A percentile compares a stretch with the other conserved stretches of the same genome.
Conservation (phyloP, 345 rosid genomes). For the Rhodamnia rubescens region DNA sequence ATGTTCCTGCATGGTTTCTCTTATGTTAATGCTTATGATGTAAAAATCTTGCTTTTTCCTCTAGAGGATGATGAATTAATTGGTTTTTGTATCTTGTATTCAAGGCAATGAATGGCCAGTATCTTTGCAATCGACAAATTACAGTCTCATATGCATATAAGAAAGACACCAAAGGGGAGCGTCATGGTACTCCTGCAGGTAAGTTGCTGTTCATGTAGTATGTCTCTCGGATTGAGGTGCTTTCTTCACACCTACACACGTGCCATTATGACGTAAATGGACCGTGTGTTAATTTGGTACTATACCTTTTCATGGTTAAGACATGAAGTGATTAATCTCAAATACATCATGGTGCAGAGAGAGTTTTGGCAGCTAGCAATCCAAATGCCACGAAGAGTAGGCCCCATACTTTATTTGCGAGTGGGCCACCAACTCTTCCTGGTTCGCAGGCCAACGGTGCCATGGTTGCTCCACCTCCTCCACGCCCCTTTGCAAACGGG, state of each 20-base stretch:
- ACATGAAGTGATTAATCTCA: background rate
- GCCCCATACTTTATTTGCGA: constrained; percentile 92
- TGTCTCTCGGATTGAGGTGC: background rate
- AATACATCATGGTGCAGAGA: constrained; percentile 40
- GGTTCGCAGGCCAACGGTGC: constrained; percentile 52
- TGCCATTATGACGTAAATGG: background rate
- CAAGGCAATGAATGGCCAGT: constrained; percentile 96
- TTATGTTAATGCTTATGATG: background rate
- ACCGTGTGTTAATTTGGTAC: background rate
- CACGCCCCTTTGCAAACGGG: constrained; percentile 67
- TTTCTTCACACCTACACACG: background rate
- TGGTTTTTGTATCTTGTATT: background rate
- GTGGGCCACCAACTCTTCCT: constrained; percentile 69
- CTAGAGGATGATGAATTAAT: background rate
- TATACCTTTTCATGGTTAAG: background rate
- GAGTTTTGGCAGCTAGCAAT: constrained; percentile 95
- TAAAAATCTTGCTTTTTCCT: background rate
- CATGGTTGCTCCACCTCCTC: constrained; percentile 43
- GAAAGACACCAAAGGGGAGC: constrained; percentile 99
- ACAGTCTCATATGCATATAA: constrained; percentile 95
- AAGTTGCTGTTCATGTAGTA: constrained; percentile 3
- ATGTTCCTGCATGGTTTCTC: background rate
- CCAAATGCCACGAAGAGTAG: constrained; percentile 74
- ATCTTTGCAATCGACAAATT: constrained; percentile 92
- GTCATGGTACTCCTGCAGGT: constrained; percentile 99